These are phyloP conservation scores for Termitomyces sp. DNA, from an alignment of 768 basidiomycete genomes.

Conservation along the genomic window DNA sequence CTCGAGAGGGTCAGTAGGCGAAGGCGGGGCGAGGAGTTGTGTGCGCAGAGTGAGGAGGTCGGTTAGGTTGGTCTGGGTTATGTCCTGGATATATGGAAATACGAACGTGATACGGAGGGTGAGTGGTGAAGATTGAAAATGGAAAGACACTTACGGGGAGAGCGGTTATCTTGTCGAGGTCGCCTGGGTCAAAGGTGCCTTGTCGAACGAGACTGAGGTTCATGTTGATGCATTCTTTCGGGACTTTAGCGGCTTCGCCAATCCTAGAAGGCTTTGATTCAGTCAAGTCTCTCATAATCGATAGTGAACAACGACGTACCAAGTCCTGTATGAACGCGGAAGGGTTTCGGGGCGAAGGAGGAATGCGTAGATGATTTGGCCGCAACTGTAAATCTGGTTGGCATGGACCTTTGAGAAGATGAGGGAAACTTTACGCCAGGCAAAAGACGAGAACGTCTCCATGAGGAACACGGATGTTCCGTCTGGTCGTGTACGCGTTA, in stretches of 20 bases:
- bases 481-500: constrained; percentile 67
- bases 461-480: constrained; percentile 68
- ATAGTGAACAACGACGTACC: constrained; percentile 39
- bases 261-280: constrained; percentile 45
- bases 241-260: constrained; percentile 58
- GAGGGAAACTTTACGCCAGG: constrained; percentile 44
- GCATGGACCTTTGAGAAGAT: not conserved
- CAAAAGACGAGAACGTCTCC: constrained; percentile 82
- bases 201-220: constrained; percentile 57
- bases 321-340: constrained; percentile 66
- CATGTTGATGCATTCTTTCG: constrained; percentile 50
- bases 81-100: constrained; percentile 33
- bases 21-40: constrained; percentile 26
- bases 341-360: constrained; percentile 80
- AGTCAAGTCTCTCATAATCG: not conserved
- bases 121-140: not conserved
- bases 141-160: constrained; percentile 31
- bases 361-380: constrained; percentile 82
- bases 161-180: constrained; percentile 49
- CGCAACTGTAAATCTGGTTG: constrained; percentile 43
- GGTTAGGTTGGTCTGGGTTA: constrained; percentile 44
- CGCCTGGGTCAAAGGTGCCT: constrained; percentile 46
- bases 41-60: constrained; percentile 40
- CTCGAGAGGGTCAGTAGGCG: constrained; percentile 10
- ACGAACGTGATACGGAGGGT: not conserved